Evolutionary conservation across 345 rosid genomes (phyloP).

Genomic region (Arabis alpina): DNA sequence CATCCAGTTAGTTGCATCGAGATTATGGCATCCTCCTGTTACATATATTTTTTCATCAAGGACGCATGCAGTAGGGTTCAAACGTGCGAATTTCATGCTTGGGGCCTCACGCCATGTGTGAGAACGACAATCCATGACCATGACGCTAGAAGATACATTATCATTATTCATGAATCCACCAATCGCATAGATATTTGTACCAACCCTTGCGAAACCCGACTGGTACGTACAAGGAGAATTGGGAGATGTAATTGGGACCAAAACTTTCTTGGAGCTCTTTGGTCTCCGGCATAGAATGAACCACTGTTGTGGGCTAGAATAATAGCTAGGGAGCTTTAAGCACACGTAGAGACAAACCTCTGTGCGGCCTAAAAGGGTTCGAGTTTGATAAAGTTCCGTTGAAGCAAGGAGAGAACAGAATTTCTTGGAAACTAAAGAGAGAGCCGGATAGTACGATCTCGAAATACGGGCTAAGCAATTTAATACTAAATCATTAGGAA

Average conservation of each 20-base stretch:
- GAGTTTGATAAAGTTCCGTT: not conserved
- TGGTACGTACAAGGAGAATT: too few relatives aligned
- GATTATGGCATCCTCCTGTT: slow-evolving; percentile 59
- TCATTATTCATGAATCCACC: slow-evolving; percentile 63
- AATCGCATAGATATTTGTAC: slow-evolving; percentile 52
- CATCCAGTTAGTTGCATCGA: slow-evolving; percentile 64
- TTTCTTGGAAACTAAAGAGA: slow-evolving; percentile 1
- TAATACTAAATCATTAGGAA: not conserved
- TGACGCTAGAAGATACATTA: slow-evolving; percentile 50
- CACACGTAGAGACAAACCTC: not conserved
- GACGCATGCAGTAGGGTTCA: slow-evolving; percentile 60
- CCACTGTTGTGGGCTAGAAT: not conserved
- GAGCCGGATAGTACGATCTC: not conserved
- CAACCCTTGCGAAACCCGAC: slow-evolving; percentile 26
- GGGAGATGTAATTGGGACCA: not conserved
- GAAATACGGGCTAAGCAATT: not conserved
- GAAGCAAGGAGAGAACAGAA: not conserved
- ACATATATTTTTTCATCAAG: slow-evolving; percentile 58
- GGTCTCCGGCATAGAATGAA: not conserved
- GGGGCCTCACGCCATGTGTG: slow-evolving; percentile 58
- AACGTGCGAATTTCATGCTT: slow-evolving; percentile 55
- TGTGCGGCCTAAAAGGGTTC: not conserved
- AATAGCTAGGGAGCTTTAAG: too few relatives aligned
- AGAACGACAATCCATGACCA: slow-evolving; percentile 65
- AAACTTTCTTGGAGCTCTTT: not conserved